Base-by-base conservation (phyloP, 805 yeast genomes). In the Cyberlindnera mycetangii region DNA sequence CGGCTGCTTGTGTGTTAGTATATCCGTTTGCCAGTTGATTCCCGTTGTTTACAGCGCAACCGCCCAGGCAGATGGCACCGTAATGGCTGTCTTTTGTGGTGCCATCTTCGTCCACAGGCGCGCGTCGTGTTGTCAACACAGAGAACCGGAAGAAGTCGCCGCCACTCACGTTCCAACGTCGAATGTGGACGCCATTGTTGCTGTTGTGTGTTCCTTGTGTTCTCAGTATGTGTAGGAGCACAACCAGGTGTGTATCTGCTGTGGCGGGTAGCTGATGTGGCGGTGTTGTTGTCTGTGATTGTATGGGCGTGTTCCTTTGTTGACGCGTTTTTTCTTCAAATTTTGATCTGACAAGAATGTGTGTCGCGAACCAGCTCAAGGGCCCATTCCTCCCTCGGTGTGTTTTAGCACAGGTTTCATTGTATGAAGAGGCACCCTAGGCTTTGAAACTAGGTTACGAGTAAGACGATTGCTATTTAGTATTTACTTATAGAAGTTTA, bases 161-260 rank as follows among this genome's bases (percentile, higher is more conserved):
- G 39, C 30, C 45, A 71, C 78, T 50, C 61, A 73, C 78, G 83
- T 77, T 55, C 83, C 83, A 39, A 71, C 68, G 55, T 76, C 80
- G 54, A 67, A 75, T 16, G 74, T 62, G 32, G 72, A 64, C 24
- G 67, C 63, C 69, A 68, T 69, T 30, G 50, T 37, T 22, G 33
- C n/a, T 17, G 35, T 24, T 17, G 9, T 8, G 15, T n/a, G 30
- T 16, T 16, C 30, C n/a, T 21, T n/a, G 17, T 31, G 16, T 17
- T 38, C n/a, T 15, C 19, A 8, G 3, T 39, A 33, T 38, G 10
- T 18, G 22, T 6, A 31, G 18, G 35, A 6, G 20, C 22, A 4
- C 28, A 25, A 25, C 33, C 16, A 14, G 33, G 19, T 18, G 33
- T 30, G 33, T 19, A 7, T 11, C 20, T 12, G 38, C 20, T 9